Evolutionary conservation across 495 filamentous ascomycete genomes (phyloP), one percentile per base, ranked within the genome.

Genomic region (Penicillium bialowiezense): DNA sequence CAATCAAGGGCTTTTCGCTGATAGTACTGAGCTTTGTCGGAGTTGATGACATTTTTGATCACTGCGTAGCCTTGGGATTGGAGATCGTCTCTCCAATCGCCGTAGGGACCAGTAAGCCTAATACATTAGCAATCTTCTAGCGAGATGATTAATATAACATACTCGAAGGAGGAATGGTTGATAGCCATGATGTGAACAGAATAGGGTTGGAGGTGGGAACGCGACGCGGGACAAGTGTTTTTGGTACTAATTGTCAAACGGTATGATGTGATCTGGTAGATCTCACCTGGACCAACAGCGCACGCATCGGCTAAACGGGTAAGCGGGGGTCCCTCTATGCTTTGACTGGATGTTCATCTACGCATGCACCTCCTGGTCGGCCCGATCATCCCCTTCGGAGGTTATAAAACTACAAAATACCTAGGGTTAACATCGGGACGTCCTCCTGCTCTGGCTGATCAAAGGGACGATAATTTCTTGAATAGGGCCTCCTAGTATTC

Each of bases 51-150:
- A 38, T 55, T 58, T 33, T 62, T 65, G 32, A 71, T 49, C 3
- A 70, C 57, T 12, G 44, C 62, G 39, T 55, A 68, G 7, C 67
- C 67, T 36, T 70, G 51, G 4, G 54, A 42, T 32, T 61, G 40
- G 19, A 70, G 64, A 13, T 69, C 67, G 37, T 63, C 64, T 19
- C 65, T 43, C 54, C 55, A 71, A 35, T 70, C 63, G 2, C 61
- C 66, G 24, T 63, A 66, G 7, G 55, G 44, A 9, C 57, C 60
- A 29, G n/a, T 23, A 4, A 57, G 48, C n/a, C 60, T 60, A 28
- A 8, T 7, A 15, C 14, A 28, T 44, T 29, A 51, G 39, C 15
- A 12, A 23, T 15, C n/a, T 29, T 7, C 12, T 10, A 1, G 7
- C 4, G 26, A 15, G 3, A 8, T 18, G 39, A 24, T 20, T 44